Conservation (phyloP, 106 monocot genomes). For the Agapanthus africanus region DNA sequence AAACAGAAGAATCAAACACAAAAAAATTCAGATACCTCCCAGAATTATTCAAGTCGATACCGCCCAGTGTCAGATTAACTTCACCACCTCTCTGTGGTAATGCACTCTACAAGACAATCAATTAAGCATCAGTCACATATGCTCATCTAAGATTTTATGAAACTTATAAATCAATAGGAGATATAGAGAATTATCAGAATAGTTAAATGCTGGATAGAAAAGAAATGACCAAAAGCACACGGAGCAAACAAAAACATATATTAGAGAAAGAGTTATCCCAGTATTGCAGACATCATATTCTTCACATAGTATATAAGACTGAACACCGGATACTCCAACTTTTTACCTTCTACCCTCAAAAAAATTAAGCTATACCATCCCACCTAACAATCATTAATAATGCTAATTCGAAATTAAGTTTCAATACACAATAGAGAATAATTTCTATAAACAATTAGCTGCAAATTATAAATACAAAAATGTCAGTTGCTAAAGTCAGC, state of each 20-base stretch:
- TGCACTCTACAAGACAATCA: conserved; percentile 49
- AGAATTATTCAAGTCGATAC: conserved; percentile 98
- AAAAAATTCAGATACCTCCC: conserved; percentile 57
- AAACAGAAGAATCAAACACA: not conserved
- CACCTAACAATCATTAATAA: not conserved
- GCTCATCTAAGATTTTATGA: not conserved
- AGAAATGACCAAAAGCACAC: not conserved
- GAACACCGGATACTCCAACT: too few species aligned
- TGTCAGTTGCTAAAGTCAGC: not conserved
- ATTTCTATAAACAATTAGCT: not conserved
- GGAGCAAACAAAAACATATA: not conserved
- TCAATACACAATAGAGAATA: not conserved
- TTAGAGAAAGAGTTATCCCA: too few species aligned
- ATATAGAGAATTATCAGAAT: not conserved
- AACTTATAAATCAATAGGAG: not conserved
- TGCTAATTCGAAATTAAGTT: not conserved
- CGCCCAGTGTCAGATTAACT: conserved; percentile 90
- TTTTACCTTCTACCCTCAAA: too few species aligned
- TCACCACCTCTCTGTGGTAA: conserved; percentile 90
- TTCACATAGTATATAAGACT: too few species aligned
- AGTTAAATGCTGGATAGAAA: not conserved
- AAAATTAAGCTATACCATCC: too few species aligned
- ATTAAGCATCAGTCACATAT: conserved; percentile 1
- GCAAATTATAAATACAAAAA: not conserved
- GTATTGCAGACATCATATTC: too few species aligned